phyloP scores from a whole-genome alignment of 2,329 filamentous ascomycete species.

The Pseudogymnoascus sp. region DNA sequence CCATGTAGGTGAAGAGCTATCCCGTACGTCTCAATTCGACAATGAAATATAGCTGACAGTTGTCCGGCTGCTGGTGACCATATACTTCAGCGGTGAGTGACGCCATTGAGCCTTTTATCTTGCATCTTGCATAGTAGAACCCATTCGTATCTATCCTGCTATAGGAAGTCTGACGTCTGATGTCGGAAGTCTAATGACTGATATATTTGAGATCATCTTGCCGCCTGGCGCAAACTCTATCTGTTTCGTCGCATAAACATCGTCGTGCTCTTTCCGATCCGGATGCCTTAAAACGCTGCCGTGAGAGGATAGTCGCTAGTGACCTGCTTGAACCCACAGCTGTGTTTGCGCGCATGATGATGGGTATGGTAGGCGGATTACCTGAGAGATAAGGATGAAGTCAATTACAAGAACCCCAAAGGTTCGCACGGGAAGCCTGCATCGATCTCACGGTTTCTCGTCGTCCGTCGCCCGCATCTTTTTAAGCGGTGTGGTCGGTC shows the following conservation, averaged over 20 bases:
- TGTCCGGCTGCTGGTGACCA: too few species aligned
- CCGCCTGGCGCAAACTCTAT: slow-evolving; percentile 3
- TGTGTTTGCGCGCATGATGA: not conserved
- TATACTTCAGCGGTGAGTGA: too few species aligned
- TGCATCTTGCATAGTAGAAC: too few species aligned
- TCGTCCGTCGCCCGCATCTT: not conserved
- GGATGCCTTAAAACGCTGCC: not conserved
- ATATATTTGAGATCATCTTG: not conserved
- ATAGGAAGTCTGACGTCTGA: not conserved
- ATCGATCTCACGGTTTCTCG: not conserved
- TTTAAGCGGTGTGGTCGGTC: not conserved
- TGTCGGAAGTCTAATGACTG: not conserved
- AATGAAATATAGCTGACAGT: too few species aligned
- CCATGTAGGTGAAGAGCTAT: too few species aligned
- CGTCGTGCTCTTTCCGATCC: not conserved
- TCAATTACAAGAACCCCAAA: not conserved
- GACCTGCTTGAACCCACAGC: not conserved
- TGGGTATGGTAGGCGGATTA: not conserved
- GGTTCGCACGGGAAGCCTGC: not conserved
- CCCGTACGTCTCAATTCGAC: too few species aligned
- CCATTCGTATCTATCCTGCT: too few species aligned
- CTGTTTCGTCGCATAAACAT: slow-evolving; percentile 6
- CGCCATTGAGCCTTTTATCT: too few species aligned
- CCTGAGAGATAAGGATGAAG: not conserved
- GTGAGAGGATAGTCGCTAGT: slow-evolving; percentile 12